phyloP scores from a whole-genome alignment of 345 rosid species.

The Murraya paniculata region DNA sequence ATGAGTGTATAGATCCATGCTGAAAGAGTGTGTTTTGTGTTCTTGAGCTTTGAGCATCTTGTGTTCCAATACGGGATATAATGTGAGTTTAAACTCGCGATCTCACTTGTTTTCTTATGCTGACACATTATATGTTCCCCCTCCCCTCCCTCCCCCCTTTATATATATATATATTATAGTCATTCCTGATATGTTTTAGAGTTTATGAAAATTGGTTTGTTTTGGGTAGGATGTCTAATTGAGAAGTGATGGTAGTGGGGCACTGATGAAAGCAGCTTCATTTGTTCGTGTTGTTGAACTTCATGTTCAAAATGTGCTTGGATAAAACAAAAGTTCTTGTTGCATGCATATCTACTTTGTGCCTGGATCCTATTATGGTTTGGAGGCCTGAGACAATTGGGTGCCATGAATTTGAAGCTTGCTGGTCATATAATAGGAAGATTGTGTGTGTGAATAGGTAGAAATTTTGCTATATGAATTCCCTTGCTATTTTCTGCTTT shows the following conservation, averaged over 20 bases:
- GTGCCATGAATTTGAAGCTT: background rate
- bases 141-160: no score
- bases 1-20: constrained; percentile 32
- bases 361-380: background rate
- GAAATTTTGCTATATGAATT: background rate
- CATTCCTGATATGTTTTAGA: background rate
- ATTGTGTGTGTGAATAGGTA: no score
- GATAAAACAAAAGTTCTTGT: background rate
- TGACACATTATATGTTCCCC: background rate
- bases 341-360: background rate
- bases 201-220: background rate
- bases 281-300: background rate
- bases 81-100: constrained; percentile 14
- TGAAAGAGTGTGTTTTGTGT: constrained; percentile 18
- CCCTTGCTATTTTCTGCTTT: constrained; percentile 1
- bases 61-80: constrained; percentile 8
- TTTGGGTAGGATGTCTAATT: background rate
- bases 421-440: background rate
- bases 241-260: background rate
- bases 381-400: background rate
- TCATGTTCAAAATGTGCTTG: background rate
- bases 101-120: constrained; percentile 16
- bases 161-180: background rate
- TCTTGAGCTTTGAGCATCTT: constrained; percentile 17
- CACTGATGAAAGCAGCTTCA: background rate